Conservation (phyloP, 192 early-diverging fungal species). For the Jimgerdemannia lactiflua region DNA sequence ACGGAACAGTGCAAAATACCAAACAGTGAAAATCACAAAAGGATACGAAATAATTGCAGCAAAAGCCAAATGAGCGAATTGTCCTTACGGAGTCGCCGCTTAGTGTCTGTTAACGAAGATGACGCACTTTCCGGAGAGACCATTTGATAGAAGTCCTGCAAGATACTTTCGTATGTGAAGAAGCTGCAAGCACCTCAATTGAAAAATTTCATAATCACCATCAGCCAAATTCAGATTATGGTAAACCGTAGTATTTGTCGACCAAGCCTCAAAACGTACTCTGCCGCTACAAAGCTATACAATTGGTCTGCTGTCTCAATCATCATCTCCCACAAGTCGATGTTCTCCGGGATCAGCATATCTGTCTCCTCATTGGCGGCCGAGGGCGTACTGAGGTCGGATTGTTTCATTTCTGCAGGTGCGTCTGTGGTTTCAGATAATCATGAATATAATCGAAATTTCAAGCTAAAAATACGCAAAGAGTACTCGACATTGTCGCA, state of each 20-base stretch:
- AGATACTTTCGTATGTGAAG: constrained; percentile 54
- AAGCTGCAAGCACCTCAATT: constrained; percentile 24
- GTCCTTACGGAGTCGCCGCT: constrained; percentile 53
- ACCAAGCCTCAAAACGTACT: constrained; percentile 17
- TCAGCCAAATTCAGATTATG: too few relatives aligned
- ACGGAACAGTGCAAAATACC: too few relatives aligned
- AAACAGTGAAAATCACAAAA: neutral
- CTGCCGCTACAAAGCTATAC: constrained; percentile 63
- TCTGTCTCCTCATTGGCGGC: constrained; percentile 4
- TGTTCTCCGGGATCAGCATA: constrained; percentile 63
- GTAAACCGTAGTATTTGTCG: neutral
- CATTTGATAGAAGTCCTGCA: constrained; percentile 50
- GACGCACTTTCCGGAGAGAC: constrained; percentile 52
- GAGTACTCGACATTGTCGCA: constrained; percentile 38
- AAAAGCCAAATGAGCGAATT: constrained; percentile 74
- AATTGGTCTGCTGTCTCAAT: constrained; percentile 75
- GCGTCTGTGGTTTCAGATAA: too few relatives aligned
- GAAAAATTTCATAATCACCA: neutral
- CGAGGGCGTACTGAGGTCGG: constrained; percentile 27
- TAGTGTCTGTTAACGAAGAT: constrained; percentile 32
- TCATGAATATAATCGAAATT: constrained; percentile 30
- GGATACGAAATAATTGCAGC: constrained; percentile 58
- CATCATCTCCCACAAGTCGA: constrained; percentile 73
- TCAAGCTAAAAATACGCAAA: constrained; percentile 28
- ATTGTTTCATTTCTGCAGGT: constrained; percentile 8